phyloP scores from a whole-genome alignment of 345 rosid species.

The Eucalyptus marginata region DNA sequence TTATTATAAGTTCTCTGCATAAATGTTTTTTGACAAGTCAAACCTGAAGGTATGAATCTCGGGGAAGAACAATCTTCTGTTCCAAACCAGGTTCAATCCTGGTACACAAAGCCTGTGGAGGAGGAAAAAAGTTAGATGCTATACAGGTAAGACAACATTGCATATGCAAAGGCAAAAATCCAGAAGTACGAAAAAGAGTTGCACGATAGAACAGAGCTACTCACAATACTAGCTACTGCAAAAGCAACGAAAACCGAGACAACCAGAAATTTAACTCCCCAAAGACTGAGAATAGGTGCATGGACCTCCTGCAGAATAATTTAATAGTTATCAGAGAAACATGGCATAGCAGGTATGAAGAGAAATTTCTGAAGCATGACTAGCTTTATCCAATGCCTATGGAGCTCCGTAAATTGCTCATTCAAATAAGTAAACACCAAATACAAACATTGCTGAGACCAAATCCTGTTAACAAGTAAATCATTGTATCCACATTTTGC shows the following conservation, averaged over 20 bases:
- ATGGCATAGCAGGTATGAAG: neutral
- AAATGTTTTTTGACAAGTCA: neutral
- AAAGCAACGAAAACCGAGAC: conserved; percentile 67
- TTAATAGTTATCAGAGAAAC: neutral
- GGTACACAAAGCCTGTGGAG: conserved; percentile 65
- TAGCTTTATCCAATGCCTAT: neutral
- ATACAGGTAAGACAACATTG: neutral
- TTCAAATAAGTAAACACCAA: neutral
- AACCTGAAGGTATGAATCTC: conserved; percentile 97
- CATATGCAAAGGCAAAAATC: neutral
- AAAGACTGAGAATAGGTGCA: conserved; percentile 68
- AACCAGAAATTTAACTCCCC: conserved; percentile 76
- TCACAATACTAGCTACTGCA: conserved; percentile 76
- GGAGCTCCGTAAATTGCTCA: neutral
- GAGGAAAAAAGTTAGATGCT: neutral
- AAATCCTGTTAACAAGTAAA: neutral
- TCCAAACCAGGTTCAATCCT: conserved; percentile 93
- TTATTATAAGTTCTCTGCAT: neutral
- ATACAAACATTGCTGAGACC: neutral
- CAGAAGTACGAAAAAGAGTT: neutral
- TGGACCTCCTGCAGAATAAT: conserved; percentile 53
- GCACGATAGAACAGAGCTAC: conserved; percentile 7
- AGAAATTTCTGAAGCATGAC: neutral
- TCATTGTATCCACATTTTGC: neutral
- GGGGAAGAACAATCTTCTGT: conserved; percentile 93